phyloP scores from a whole-genome alignment of 2,329 filamentous ascomycete species.

The Penicillium verrucosum region DNA sequence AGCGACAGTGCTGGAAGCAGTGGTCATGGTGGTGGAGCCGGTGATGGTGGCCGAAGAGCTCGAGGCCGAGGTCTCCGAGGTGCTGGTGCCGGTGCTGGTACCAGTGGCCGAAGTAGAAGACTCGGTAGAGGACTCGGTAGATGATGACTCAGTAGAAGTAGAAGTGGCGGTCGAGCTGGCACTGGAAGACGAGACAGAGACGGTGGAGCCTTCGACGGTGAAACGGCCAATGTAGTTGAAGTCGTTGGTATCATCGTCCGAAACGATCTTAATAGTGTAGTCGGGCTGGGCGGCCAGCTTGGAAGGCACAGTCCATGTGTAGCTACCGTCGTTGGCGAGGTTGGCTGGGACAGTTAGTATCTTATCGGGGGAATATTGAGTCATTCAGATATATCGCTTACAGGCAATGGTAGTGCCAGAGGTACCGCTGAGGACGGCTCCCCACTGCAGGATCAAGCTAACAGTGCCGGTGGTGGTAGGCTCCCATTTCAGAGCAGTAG shows the following conservation, averaged over 20 bases:
- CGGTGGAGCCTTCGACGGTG: conserved; percentile 47
- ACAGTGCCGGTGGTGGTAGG: conserved; percentile 51
- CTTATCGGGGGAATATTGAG: not conserved
- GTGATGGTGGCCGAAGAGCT: conserved; percentile 12
- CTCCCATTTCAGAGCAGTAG: conserved; percentile 49
- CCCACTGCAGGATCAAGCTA: conserved; percentile 51
- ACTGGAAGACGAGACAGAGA: conserved; percentile 28
- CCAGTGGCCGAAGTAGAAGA: conserved; percentile 20
- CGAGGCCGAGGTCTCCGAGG: conserved; percentile 15
- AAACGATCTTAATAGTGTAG: conserved; percentile 55
- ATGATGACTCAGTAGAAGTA: conserved; percentile 24
- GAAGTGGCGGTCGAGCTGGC: conserved; percentile 28
- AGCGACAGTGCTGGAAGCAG: conserved; percentile 20
- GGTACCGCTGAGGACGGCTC: conserved; percentile 40
- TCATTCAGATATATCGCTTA: conserved; percentile 30
- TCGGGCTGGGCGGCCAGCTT: conserved; percentile 43
- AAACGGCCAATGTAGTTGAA: conserved; percentile 55
- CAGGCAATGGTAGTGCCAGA: conserved; percentile 43
- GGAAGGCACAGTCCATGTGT: conserved; percentile 47
- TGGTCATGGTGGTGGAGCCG: conserved; percentile 19
- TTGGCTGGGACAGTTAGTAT: conserved; percentile 32
- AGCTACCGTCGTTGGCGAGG: conserved; percentile 50
- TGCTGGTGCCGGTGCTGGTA: conserved; percentile 27
- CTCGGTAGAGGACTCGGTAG: conserved; percentile 17
- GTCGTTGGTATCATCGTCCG: conserved; percentile 42